Evolutionary conservation across 2,329 filamentous ascomycete genomes (phyloP).

Genomic region (Trichoderma sp.): DNA sequence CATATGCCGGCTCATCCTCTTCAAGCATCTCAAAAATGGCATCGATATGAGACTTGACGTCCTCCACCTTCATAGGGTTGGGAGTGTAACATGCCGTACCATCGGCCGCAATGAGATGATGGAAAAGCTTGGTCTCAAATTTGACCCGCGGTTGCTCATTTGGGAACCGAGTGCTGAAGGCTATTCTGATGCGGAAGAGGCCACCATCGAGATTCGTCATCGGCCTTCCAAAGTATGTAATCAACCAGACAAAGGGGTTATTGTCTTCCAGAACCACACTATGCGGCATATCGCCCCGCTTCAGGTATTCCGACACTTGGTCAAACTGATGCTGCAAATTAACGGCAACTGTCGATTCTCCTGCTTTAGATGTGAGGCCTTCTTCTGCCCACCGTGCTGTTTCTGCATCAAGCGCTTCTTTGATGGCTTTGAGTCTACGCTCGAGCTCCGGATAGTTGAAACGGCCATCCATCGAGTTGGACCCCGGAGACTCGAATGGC

Average conservation of each 20-base stretch:
- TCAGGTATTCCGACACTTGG: constrained; percentile 74
- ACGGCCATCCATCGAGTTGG: constrained; percentile 80
- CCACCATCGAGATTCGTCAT: constrained; percentile 94
- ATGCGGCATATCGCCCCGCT: constrained; percentile 66
- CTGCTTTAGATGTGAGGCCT: constrained; percentile 59
- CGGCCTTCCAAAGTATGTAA: constrained; percentile 86
- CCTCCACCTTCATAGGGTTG: constrained; percentile 59
- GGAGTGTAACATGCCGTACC: constrained; percentile 82
- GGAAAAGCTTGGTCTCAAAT: constrained; percentile 79
- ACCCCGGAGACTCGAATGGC: constrained; percentile 72
- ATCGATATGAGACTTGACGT: constrained; percentile 79
- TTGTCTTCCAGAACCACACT: constrained; percentile 72
- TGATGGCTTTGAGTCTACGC: constrained; percentile 65
- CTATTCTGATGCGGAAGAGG: constrained; percentile 76
- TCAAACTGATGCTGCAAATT: constrained; percentile 83
- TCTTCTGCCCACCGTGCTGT: constrained; percentile 66
- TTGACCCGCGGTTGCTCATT: constrained; percentile 81
- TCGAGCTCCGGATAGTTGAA: constrained; percentile 79
- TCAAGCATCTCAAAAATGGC: constrained; percentile 80
- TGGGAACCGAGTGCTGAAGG: constrained; percentile 81
- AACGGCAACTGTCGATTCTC: constrained; percentile 72
- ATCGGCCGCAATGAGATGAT: constrained; percentile 77
- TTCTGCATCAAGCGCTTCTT: constrained; percentile 69
- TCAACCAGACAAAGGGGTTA: constrained; percentile 85
- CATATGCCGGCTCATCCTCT: constrained; percentile 82